Percentiles rank a stretch among this genome's conserved stretches.
These are phyloP conservation scores for Fusarium equiseti DNA, from an alignment of 2,329 filamentous ascomycete species.

Conservation along the genomic window DNA sequence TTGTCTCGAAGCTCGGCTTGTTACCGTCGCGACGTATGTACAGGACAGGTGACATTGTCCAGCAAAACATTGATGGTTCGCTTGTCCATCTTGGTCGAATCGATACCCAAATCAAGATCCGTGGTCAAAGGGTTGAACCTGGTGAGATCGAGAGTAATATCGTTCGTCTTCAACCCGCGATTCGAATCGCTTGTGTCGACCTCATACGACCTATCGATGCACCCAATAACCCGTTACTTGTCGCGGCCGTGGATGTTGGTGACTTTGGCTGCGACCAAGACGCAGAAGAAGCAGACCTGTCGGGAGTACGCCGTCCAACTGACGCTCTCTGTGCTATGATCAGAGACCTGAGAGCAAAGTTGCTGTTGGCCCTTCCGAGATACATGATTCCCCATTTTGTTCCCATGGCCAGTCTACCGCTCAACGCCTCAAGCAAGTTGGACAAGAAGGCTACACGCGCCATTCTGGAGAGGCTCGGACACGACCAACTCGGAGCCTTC, in stretches of 20 bases:
- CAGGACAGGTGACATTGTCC: slow-evolving; percentile 1
- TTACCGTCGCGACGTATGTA: not conserved
- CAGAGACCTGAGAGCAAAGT: not conserved
- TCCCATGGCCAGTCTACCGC: not conserved
- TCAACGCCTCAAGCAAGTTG: not conserved
- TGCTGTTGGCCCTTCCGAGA: not conserved
- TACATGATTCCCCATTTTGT: not conserved
- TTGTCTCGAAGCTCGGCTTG: not conserved
- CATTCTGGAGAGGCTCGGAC: not conserved
- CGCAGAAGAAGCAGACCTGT: not conserved
- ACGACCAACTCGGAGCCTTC: not conserved
- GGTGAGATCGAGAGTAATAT: slow-evolving; percentile 5
- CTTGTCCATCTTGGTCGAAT: not conserved
- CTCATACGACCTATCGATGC: not conserved
- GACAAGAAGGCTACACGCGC: not conserved
- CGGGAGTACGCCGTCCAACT: not conserved
- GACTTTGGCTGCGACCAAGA: not conserved
- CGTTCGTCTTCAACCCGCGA: not conserved
- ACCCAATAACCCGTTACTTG: not conserved
- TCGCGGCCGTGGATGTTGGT: not conserved
- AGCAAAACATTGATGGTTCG: not conserved
- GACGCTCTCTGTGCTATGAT: not conserved
- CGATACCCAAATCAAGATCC: slow-evolving; percentile 4
- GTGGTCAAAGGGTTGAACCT: slow-evolving; percentile 1
- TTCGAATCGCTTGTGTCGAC: not conserved